Percentiles rank a stretch among this genome's conserved stretches.
Conservation (phyloP, 495 filamentous ascomycete species). For the Podospora bellae-mahoneyi region DNA sequence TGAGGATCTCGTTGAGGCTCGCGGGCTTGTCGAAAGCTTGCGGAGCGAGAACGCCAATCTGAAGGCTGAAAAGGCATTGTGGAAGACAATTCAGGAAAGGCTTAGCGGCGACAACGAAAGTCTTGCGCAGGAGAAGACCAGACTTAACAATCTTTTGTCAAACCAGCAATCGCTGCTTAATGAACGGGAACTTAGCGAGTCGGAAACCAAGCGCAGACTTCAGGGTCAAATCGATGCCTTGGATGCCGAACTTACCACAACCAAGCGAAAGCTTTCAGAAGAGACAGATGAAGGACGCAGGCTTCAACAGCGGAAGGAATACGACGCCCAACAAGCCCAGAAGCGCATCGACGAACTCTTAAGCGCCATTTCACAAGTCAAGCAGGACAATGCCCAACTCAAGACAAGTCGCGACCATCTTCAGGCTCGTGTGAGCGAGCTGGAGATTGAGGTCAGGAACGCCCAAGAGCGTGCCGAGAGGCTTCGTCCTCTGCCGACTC, state of each 20-base stretch:
- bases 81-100: constrained; percentile 86
- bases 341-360: constrained; percentile 87
- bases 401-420: constrained; percentile 87
- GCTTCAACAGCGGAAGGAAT: constrained; percentile 74
- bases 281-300: constrained; percentile 82
- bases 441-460: constrained; percentile 79
- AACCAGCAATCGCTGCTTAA: constrained; percentile 83
- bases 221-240: constrained; percentile 72
- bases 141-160: constrained; percentile 73
- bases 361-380: constrained; percentile 67
- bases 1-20: constrained; percentile 86
- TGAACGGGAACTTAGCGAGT: constrained; percentile 81
- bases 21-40: constrained; percentile 76
- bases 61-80: constrained; percentile 86
- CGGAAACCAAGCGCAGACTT: constrained; percentile 72
- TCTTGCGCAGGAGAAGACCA: constrained; percentile 74
- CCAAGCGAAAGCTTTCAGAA: constrained; percentile 78
- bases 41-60: constrained; percentile 88
- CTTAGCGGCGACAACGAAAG: constrained; percentile 80
- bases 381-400: constrained; percentile 76
- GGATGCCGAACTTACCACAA: constrained; percentile 70
- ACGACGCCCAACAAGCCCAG: constrained; percentile 78
- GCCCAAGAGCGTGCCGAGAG: constrained; percentile 81
- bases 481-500: constrained; percentile 68
- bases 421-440: constrained; percentile 79